Base-by-base conservation (phyloP, 805 yeast genomes). In the Teunomyces aglyptinius region DNA sequence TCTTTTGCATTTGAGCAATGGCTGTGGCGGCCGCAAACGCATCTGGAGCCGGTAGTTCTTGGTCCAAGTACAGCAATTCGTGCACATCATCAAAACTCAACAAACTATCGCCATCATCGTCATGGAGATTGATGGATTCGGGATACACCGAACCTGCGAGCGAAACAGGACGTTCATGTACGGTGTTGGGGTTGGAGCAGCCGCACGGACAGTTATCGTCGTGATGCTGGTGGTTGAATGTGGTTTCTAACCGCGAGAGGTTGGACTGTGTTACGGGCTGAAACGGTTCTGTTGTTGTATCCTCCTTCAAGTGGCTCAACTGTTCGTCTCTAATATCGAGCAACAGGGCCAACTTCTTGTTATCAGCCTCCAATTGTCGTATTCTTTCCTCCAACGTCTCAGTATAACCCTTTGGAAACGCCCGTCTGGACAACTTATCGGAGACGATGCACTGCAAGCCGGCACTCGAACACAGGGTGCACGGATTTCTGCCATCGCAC, bases 401-500 rank as follows among this genome's bases (percentile, higher is more conserved):
- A 0, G 97, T 90, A 58, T 90, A 90, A 0, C 97, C 97, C 60
- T 95, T 76, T 0, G 97, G 97, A 58, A 85, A 90, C 0, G 96
- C 92, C 51, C 91, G 73, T 48, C 97, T 76, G 0, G 91, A 80
- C n/a, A 90, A 71, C 55, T 85, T 85, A 60, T 90, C 96, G 13
- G 91, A 83, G n/a, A 89, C 86, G 47, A 85, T 85, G 64, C 97
- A 90, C 52, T 88, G 92, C 48, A 90, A 77, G 3, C 96, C 97
- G 3, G 88, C 94, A 5, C 82, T 76, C 10, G 81, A 83, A 71
- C 97, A 90, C 49, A 86, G 85, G 0, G 92, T 79, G 62, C 97
- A 90, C 3, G 86, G 86, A 48, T 81, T 76, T 47, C 78, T 77
- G 1, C 94, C 94, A 55, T 86, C 92, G 68, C 95, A 86, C 48